Evolutionary conservation across 2,329 filamentous ascomycete genomes (phyloP).

Genomic region (Fusarium buharicum): DNA sequence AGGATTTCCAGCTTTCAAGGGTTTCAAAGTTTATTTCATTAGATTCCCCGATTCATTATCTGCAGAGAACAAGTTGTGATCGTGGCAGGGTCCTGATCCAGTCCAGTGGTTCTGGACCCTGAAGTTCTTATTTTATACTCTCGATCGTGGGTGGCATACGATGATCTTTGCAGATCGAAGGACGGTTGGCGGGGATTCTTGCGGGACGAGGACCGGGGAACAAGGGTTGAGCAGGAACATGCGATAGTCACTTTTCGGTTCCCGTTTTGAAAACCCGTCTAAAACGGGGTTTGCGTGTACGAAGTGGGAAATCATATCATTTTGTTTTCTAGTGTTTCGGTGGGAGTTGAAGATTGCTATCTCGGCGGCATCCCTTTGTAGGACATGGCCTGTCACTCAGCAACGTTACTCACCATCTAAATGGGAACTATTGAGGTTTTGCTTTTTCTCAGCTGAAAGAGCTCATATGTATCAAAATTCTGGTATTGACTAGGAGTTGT

Average conservation of each 20-base stretch:
- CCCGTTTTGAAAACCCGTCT: background rate
- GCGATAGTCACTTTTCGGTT: conserved; percentile 1
- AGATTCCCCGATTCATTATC: conserved; percentile 20
- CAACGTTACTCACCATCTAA: too few species aligned
- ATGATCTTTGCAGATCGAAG: conserved; percentile 32
- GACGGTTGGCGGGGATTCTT: conserved; percentile 7
- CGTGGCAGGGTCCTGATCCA: conserved; percentile 1
- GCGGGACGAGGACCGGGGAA: conserved; percentile 13
- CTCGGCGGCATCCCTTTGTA: too few species aligned
- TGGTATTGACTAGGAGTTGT: background rate
- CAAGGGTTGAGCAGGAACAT: background rate
- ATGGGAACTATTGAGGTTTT: background rate
- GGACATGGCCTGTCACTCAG: too few species aligned
- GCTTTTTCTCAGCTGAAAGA: conserved; percentile 19
- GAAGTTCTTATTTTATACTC: conserved; percentile 2
- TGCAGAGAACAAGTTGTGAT: conserved; percentile 9
- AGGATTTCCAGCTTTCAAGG: background rate
- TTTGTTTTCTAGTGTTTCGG: background rate
- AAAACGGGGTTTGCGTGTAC: conserved; percentile 1
- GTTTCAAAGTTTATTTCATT: background rate
- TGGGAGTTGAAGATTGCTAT: too few species aligned
- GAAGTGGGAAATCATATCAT: conserved; percentile 13
- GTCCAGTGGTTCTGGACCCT: conserved; percentile 27
- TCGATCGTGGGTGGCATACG: conserved; percentile 21
- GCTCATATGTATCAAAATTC: background rate